A percentile compares a stretch with the other conserved stretches of the same genome.
Evolutionary conservation across 1,139 yeast species (phyloP).

Genomic region (Magnusiomyces ingens): DNA sequence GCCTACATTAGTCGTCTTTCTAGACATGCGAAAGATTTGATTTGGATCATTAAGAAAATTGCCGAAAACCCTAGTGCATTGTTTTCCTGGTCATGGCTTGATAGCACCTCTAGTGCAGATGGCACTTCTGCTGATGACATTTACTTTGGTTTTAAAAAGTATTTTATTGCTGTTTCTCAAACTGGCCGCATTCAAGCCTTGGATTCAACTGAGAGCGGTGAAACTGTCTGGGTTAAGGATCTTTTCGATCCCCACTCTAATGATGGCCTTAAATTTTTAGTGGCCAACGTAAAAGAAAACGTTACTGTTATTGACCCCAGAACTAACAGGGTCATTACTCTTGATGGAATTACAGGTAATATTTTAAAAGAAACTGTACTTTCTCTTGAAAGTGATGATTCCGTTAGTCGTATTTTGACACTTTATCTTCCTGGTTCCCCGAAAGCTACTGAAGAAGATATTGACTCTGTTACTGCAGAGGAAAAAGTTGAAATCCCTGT

Average conservation of each 20-base stretch:
- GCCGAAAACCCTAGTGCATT: too few relatives aligned
- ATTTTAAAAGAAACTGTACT: conserved; percentile 1
- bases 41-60: background rate
- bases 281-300: conserved; percentile 1
- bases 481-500: conserved; percentile 9
- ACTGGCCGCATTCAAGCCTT: conserved; percentile 42
- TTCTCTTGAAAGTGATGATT: conserved; percentile 10
- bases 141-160: conserved; percentile 46
- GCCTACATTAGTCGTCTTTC: conserved; percentile 41
- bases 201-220: conserved; percentile 37
- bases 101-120: too few relatives aligned
- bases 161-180: conserved; percentile 40
- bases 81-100: too few relatives aligned
- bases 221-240: conserved; percentile 38
- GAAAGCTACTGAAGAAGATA: conserved; percentile 7
- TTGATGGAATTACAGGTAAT: conserved; percentile 24
- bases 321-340: conserved; percentile 17
- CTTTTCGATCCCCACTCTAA: conserved; percentile 20
- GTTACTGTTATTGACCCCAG: conserved; percentile 22
- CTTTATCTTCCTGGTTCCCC: background rate
- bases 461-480: conserved; percentile 9
- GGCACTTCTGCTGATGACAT: background rate
- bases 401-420: background rate
- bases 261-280: conserved; percentile 15
- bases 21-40: conserved; percentile 34